A percentile compares a stretch with the other conserved stretches of the same genome.
These are phyloP conservation scores for Gymnopus androsaceus DNA, from an alignment of 1,284 basidiomycete species.

Conservation along the genomic window DNA sequence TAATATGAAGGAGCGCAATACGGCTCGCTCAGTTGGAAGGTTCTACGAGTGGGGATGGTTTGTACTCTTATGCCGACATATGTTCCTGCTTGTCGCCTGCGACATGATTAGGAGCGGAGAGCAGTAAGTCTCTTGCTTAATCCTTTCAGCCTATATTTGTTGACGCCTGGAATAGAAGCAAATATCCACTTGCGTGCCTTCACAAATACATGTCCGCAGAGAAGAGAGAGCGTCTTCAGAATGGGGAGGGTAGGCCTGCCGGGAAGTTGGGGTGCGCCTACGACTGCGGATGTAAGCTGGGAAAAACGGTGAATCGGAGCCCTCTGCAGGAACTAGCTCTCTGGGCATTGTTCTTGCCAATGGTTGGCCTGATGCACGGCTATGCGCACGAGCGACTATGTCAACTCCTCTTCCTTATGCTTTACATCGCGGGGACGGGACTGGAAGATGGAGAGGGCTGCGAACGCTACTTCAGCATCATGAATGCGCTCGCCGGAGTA, in stretches of 20 bases:
- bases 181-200: conserved; percentile 16
- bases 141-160: not conserved
- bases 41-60: conserved; percentile 33
- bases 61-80: conserved; percentile 29
- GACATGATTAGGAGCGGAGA: conserved; percentile 35
- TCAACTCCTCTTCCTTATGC: conserved; percentile 22
- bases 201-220: not conserved
- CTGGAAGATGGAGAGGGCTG: conserved; percentile 28
- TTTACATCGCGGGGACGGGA: conserved; percentile 23
- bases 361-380: conserved; percentile 22
- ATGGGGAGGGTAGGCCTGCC: conserved; percentile 18
- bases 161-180: not conserved
- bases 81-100: conserved; percentile 21
- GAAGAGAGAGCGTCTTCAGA: conserved; percentile 1
- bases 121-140: conserved; percentile 22
- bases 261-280: conserved; percentile 10
- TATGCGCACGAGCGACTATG: conserved; percentile 27
- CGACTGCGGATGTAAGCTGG: conserved; percentile 27
- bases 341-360: not conserved
- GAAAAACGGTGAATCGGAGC: conserved; percentile 9
- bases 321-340: conserved; percentile 7
- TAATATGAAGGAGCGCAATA: conserved; percentile 15
- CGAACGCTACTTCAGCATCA: conserved; percentile 26
- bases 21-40: conserved; percentile 23
- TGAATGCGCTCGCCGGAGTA: conserved; percentile 24